Percentiles rank a stretch among this genome's conserved stretches.
Evolutionary conservation across 495 filamentous ascomycete genomes (phyloP).

Genomic region (Penicillium cosmopolitanum): DNA sequence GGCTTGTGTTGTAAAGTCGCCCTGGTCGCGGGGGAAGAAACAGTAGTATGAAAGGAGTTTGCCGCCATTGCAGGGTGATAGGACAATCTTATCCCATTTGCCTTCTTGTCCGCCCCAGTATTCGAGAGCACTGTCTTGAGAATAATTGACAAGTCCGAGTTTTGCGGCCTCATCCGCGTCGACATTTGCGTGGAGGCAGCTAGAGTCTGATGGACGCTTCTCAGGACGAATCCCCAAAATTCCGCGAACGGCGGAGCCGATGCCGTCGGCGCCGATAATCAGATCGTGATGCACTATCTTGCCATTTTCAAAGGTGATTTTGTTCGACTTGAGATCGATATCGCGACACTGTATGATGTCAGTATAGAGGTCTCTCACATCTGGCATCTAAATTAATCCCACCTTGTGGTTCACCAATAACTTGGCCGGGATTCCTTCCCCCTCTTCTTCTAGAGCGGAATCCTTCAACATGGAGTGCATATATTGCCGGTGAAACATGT

Average conservation of each 20-base stretch:
- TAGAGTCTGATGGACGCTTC: constrained; percentile 47
- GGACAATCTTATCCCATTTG: constrained; percentile 53
- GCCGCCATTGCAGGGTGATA: constrained; percentile 52
- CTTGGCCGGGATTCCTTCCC: constrained; percentile 45
- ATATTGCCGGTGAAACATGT: constrained; percentile 60
- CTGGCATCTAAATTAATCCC: constrained; percentile 2
- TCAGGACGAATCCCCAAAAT: constrained; percentile 48
- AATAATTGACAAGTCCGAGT: constrained; percentile 49
- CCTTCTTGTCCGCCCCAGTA: constrained; percentile 56
- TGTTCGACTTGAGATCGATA: constrained; percentile 40
- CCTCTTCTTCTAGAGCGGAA: constrained; percentile 44
- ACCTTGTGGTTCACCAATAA: constrained; percentile 49
- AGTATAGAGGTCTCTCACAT: neutral
- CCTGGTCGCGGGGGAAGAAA: constrained; percentile 50
- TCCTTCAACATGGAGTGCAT: constrained; percentile 60
- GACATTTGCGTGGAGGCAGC: constrained; percentile 52
- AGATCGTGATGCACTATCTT: constrained; percentile 39
- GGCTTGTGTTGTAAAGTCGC: constrained; percentile 45
- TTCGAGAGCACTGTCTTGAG: constrained; percentile 46
- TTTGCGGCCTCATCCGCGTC: constrained; percentile 44
- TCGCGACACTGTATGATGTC: constrained; percentile 31
- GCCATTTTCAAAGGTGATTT: constrained; percentile 44
- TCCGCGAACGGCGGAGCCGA: constrained; percentile 45
- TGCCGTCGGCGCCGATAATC: constrained; percentile 50
- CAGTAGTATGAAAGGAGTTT: constrained; percentile 53